Evolutionary conservation across 148 eudicot species (phyloP), one percentile per base, ranked within the genome.

Genomic region (Oxyria digyna): DNA sequence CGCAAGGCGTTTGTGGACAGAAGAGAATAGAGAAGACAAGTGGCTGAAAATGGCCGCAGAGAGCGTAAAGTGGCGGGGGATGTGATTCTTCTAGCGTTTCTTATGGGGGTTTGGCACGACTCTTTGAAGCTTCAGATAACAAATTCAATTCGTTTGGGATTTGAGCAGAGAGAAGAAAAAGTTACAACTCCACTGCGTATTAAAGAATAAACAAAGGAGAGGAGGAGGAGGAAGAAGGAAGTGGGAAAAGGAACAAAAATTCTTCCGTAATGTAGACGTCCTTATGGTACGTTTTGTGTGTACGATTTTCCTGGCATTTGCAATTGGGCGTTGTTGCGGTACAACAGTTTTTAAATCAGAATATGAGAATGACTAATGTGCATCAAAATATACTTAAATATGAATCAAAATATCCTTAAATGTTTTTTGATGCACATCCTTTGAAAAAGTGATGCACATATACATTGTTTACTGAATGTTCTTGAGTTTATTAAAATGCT

Each of bases 31-130:
- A 18, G 52, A 29, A 23, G 29, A 52, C 59, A 52, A 23, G 59
- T 20, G 59, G 59, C 29, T 52, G 59, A 23, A 52, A 52, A 52
- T 52, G 59, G 59, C 31, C 59, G 59, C 27, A 52, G 59, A 52
- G 59, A 10, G 59, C 27, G 59, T 52, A 29, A 29, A 20, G 59
- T 52, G 59, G 59, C 59, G 11, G 27, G 29, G 59, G 59, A 52
- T 23, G 59, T 52, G 59, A 52, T 21, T 52, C 59, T 52, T 48
- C 48, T 43, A 2, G 54, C 54, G 23, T 48, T 48, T n/a, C n/a
- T 48, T 15, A 3, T 15, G 48, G 48, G n/a, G 48, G 48, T 43
- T 43, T 43, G 18, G 48, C 48, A 43, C 52, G 52, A 21, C 20
- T 46, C 21, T 46, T 46, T 46, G 17, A 21, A 46, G 52, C 52